Evolutionary conservation across 2,329 filamentous ascomycete species (phyloP), one percentile per base, ranked within the genome.

Genomic region (Colletotrichum destructivum): DNA sequence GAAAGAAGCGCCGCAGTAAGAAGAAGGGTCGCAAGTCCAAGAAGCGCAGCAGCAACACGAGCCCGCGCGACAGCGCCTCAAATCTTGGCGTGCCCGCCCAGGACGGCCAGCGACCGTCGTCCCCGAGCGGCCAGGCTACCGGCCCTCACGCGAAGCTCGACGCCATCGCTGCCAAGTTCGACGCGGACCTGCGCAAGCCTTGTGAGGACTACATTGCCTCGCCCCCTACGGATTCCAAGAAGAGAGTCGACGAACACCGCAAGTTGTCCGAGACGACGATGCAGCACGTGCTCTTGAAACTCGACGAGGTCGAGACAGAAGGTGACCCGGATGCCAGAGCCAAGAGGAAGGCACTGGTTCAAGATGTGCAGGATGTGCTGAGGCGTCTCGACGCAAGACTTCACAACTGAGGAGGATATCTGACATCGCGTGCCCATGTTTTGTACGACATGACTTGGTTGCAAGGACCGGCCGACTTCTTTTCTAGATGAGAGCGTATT

Each of bases 181-280:
- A 88, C 55, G 85, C 83, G 38, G 87, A 90, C 65, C 88, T 93
- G 74, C 81, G 92, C n/a, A 92, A 93, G 1, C 79, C 91, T 8
- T 93, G 91, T 76, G 81, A 87, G 4, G 82, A 90, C 31, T 96
- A 90, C 78, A 86, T 88, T 23, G 83, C 82, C 7, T 84, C 86
- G 11, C 91, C 94, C 13, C 93, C 94, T 0, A 79, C 81, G 4
- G 92, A 94, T 62, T 78, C 83, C 49, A 91, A 91, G 80, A 94
- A 93, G 85, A 85, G 89, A 61, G 88, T 88, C 16, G 93, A 94
- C 44, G 92, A 95, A 77, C 92, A 96, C 79, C 91, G 92, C 79
- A 91, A 89, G 78, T 81, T 96, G 21, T 91, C 90, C 4, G 94
- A 96, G 84, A 93, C 91, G 5, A 88, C 95, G 49, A 85, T 96